phyloP scores from a whole-genome alignment of 208 protist genomes.

The Novymonas esmeraldas region DNA sequence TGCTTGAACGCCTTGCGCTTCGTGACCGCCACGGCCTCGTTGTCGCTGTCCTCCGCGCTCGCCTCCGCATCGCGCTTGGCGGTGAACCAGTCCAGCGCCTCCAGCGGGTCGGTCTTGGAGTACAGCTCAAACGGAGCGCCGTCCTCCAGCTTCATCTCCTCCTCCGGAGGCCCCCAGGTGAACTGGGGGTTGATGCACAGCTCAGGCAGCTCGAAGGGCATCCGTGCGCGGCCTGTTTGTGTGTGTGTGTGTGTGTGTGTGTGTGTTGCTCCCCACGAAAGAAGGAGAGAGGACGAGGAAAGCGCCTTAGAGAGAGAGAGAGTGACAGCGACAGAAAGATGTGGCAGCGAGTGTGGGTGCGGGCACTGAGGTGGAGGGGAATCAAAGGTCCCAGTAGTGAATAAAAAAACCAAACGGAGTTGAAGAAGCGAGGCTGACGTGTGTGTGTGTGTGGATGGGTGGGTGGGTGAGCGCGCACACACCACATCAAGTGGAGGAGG shows the following conservation, averaged over 20 bases:
- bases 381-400: no score
- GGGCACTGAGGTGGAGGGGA: no score
- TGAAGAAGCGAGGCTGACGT: no score
- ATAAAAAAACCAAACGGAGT: no score
- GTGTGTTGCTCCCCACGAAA: neutral
- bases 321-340: neutral
- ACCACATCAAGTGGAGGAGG: no score
- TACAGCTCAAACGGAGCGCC: slow-evolving; percentile 63
- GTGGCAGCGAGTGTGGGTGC: neutral
- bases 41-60: slow-evolving; percentile 30
- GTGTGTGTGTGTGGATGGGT: no score
- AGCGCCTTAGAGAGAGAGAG: no score
- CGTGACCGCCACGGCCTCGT: slow-evolving; percentile 33
- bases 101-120: slow-evolving; percentile 60
- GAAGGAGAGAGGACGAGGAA: neutral
- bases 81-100: slow-evolving; percentile 58
- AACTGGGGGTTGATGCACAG: slow-evolving; percentile 73
- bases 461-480: no score
- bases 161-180: slow-evolving; percentile 81
- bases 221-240: slow-evolving; percentile 17
- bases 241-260: slow-evolving; percentile 10
- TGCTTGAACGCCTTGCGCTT: slow-evolving; percentile 53
- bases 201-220: slow-evolving; percentile 81
- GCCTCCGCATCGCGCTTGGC: slow-evolving; percentile 28
- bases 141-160: slow-evolving; percentile 68